Percentiles rank a stretch among this genome's conserved stretches.
Evolutionary conservation across 371 early-diverging fungal genomes (phyloP).

Genomic region (Rhizopus stolonifer): DNA sequence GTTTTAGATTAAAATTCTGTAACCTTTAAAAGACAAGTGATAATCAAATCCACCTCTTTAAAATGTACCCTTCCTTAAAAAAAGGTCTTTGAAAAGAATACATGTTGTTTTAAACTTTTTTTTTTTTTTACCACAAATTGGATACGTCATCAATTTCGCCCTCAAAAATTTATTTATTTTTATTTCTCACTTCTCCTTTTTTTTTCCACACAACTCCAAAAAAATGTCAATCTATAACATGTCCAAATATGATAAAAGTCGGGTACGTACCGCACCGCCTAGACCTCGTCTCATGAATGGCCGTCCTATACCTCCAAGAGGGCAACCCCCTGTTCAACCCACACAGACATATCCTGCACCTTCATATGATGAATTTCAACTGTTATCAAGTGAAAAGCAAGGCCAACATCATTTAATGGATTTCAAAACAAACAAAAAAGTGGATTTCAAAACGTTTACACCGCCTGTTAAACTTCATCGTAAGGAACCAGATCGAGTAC

Average conservation of each 20-base stretch:
- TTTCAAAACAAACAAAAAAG: constrained; percentile 53
- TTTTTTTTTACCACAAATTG: no score
- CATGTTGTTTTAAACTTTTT: no score
- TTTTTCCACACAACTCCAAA: neutral
- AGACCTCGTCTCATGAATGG: constrained; percentile 11
- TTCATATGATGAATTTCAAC: constrained; percentile 56
- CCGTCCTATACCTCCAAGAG: constrained; percentile 10
- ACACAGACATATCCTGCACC: constrained; percentile 15
- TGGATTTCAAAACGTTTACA: constrained; percentile 58
- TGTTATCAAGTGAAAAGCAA: constrained; percentile 52
- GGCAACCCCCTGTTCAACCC: constrained; percentile 7
- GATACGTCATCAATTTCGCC: neutral
- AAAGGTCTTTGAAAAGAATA: no score
- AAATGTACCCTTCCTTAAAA: no score
- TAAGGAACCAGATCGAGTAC: constrained; percentile 45
- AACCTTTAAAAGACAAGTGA: no score
- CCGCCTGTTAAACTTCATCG: constrained; percentile 73
- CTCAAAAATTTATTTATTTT: neutral
- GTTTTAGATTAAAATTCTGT: no score
- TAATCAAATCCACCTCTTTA: no score
- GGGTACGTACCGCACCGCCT: neutral
- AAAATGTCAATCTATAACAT: constrained; percentile 4
- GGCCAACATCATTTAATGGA: constrained; percentile 69
- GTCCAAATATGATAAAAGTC: neutral
- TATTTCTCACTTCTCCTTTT: neutral